Evolutionary conservation across 208 protist genomes (phyloP).

Genomic region (Wallacemonas sp.): DNA sequence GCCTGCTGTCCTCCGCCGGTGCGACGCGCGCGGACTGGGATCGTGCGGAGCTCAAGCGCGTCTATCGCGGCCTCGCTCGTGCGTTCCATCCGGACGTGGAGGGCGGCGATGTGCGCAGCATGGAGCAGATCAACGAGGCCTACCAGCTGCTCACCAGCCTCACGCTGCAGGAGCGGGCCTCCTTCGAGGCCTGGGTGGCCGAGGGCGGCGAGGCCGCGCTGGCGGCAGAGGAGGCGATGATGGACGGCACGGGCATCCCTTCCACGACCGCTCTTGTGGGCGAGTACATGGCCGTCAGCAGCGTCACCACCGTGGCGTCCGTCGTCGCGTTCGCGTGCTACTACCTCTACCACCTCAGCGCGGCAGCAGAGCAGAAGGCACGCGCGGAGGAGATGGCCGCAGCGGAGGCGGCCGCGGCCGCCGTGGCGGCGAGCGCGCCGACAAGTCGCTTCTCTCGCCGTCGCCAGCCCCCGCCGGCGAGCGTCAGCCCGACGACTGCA

Average conservation of each 20-base stretch:
- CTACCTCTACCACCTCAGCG: conserved; percentile 2
- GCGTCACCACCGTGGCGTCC: conserved; percentile 15
- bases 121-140: conserved; percentile 50
- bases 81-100: conserved; percentile 41
- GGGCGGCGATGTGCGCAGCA: conserved; percentile 29
- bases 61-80: conserved; percentile 42
- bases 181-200: conserved; percentile 29
- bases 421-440: background rate
- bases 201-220: conserved; percentile 27
- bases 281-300: conserved; percentile 37
- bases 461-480: no score
- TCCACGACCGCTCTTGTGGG: conserved; percentile 13
- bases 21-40: conserved; percentile 25
- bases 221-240: background rate
- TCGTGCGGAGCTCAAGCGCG: conserved; percentile 35
- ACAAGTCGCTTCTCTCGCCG: background rate
- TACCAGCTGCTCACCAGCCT: conserved; percentile 30
- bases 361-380: background rate
- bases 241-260: background rate
- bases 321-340: conserved; percentile 2
- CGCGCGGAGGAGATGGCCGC: background rate
- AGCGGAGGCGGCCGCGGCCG: conserved; percentile 3
- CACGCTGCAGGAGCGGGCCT: conserved; percentile 5
- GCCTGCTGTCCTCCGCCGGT: conserved; percentile 22
- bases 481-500: no score